These are phyloP conservation scores for Botrytis squamosa DNA, from an alignment of 2,329 filamentous ascomycete species.

Conservation along the genomic window DNA sequence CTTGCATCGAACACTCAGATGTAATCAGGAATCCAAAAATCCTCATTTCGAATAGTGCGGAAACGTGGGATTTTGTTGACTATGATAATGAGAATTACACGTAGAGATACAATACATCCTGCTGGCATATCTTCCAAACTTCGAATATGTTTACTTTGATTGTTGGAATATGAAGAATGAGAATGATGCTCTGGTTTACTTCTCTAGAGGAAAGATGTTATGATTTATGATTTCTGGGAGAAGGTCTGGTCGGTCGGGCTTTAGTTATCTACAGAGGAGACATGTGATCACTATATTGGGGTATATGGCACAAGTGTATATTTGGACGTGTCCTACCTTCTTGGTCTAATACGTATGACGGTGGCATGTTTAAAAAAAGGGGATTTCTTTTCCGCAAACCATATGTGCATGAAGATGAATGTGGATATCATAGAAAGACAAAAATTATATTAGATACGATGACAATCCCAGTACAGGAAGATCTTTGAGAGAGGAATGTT, in stretches of 20 bases:
- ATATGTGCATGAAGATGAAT: background rate
- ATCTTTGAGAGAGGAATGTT: background rate
- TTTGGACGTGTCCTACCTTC: background rate
- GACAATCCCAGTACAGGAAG: background rate
- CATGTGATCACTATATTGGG: too few relatives aligned
- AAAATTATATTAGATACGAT: background rate
- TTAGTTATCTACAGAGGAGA: background rate
- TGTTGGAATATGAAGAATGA: background rate
- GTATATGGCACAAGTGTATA: background rate
- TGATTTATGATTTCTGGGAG: background rate
- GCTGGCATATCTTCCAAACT: background rate
- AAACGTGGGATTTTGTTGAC: background rate
- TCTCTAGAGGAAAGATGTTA: background rate
- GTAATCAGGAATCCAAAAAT: background rate
- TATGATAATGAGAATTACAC: background rate
- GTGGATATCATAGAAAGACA: background rate
- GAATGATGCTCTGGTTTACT: too few relatives aligned
- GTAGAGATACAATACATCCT: background rate
- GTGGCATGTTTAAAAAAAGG: background rate
- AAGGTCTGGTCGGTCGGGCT: accelerated
- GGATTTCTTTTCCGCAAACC: background rate
- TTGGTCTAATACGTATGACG: background rate
- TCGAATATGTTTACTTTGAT: background rate
- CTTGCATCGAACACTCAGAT: background rate
- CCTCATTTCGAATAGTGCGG: background rate